Evolutionary conservation across 371 early-diverging fungal species (phyloP).

Genomic region (Mucor sp.): DNA sequence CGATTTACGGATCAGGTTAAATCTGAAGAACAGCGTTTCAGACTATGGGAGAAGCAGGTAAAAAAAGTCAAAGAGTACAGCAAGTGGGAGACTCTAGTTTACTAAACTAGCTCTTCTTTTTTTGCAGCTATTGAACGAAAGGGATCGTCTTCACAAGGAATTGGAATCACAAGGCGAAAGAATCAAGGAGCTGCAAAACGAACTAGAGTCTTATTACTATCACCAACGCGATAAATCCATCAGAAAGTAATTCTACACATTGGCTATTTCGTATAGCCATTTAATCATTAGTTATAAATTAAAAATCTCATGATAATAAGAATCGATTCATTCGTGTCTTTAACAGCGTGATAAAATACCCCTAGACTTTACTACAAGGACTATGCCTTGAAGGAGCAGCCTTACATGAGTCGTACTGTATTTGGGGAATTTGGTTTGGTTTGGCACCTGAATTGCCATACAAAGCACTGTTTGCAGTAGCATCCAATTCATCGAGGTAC

Average conservation of each 20-base stretch:
- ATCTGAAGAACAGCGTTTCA: slow-evolving; percentile 92
- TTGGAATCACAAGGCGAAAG: slow-evolving; percentile 89
- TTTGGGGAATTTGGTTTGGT: no score
- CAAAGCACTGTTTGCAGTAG: no score
- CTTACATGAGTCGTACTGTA: no score
- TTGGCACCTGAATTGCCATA: no score
- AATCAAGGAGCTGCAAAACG: slow-evolving; percentile 88
- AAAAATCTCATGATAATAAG: no score
- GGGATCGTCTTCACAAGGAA: slow-evolving; percentile 95
- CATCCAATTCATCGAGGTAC: no score
- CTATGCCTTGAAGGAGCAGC: no score
- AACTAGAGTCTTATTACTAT: slow-evolving; percentile 62
- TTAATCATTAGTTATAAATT: no score
- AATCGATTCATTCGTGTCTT: no score
- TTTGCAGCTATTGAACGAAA: slow-evolving; percentile 84
- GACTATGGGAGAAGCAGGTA: slow-evolving; percentile 96
- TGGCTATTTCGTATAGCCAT: no score
- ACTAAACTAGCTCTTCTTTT: slow-evolving; percentile 15
- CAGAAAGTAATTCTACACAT: slow-evolving; percentile 20
- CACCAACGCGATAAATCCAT: slow-evolving; percentile 40
- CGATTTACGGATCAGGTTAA: slow-evolving; percentile 95
- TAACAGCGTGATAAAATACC: no score
- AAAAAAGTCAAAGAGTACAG: slow-evolving; percentile 12
- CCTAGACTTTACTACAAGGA: no score
- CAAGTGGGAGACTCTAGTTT: not conserved